Evolutionary conservation across 306 rosid species (phyloP).

Genomic region (Dalbergia cochinchinensis): DNA sequence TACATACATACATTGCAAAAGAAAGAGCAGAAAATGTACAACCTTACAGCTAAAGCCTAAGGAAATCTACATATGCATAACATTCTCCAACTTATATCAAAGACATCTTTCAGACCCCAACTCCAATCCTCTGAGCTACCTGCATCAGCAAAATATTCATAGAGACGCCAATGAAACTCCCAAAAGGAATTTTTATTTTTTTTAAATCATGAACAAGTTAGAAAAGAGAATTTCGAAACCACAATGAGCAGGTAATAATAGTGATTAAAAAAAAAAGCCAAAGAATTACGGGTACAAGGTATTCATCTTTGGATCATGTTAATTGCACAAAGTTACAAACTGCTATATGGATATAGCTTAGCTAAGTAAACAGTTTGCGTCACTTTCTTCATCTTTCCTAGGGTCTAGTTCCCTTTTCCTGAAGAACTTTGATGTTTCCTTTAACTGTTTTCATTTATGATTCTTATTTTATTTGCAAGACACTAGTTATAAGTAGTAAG

Average conservation of each 20-base stretch:
- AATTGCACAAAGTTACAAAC: not conserved
- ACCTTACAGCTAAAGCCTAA: constrained; percentile 37
- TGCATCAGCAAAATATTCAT: constrained; percentile 51
- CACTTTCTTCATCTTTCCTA: not conserved
- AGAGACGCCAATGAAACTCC: not conserved
- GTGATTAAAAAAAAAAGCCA: not conserved
- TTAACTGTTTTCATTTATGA: not conserved
- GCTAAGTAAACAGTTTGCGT: not conserved
- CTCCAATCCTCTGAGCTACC: constrained; percentile 85
- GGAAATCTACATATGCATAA: constrained; percentile 40
- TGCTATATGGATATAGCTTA: not conserved
- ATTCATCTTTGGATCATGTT: constrained; percentile 14
- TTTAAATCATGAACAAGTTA: not conserved
- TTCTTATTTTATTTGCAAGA: not conserved
- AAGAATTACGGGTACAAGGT: constrained; percentile 14
- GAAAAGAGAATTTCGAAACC: not conserved
- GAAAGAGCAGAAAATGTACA: constrained; percentile 16
- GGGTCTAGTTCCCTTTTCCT: not conserved
- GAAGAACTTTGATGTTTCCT: not conserved
- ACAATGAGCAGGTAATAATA: not conserved
- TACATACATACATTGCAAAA: not conserved
- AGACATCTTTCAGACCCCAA: constrained; percentile 51
- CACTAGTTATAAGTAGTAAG: not conserved
- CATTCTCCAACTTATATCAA: constrained; percentile 48
- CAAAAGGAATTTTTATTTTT: not conserved